A percentile compares a stretch with the other conserved stretches of the same genome.
These are phyloP conservation scores for Yamadazyma triangularis DNA, from an alignment of 1,139 yeast genomes.

Conservation along the genomic window DNA sequence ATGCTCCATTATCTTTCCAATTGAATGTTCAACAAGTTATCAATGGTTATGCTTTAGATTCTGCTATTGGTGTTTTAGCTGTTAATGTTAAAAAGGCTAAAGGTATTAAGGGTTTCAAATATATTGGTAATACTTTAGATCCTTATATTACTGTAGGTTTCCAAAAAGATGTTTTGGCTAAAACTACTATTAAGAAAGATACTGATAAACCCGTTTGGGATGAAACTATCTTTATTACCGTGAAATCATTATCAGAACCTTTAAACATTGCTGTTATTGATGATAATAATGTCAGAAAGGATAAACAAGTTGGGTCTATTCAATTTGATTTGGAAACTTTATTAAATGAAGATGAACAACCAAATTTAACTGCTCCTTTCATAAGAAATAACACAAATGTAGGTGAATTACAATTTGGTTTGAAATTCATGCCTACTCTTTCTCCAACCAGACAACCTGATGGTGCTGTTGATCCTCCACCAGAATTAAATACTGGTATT, in stretches of 20 bases:
- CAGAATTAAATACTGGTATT: slow-evolving; percentile 91
- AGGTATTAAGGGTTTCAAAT: slow-evolving; percentile 62
- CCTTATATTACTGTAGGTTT: slow-evolving; percentile 81
- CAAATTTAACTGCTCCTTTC: slow-evolving; percentile 51
- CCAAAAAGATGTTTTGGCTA: slow-evolving; percentile 52
- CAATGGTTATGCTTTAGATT: slow-evolving; percentile 75
- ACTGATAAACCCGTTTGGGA: slow-evolving; percentile 79
- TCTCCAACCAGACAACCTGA: slow-evolving; percentile 74
- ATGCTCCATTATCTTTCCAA: slow-evolving; percentile 88
- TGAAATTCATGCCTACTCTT: slow-evolving; percentile 74
- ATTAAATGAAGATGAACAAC: slow-evolving; percentile 49
- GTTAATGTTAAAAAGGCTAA: slow-evolving; percentile 64
- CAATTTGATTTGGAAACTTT: slow-evolving; percentile 72
- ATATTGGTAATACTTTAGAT: slow-evolving; percentile 76
- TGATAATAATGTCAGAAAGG: slow-evolving; percentile 74
- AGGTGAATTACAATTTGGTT: slow-evolving; percentile 67
- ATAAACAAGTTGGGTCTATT: slow-evolving; percentile 72
- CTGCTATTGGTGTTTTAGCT: slow-evolving; percentile 83
- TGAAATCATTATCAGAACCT: slow-evolving; percentile 77
- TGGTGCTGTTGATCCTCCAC: slow-evolving; percentile 83
- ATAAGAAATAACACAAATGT: slow-evolving; percentile 77
- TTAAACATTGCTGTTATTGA: slow-evolving; percentile 67
- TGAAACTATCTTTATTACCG: slow-evolving; percentile 69
- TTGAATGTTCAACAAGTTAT: slow-evolving; percentile 85
- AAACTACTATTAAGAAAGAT: slow-evolving; percentile 61